These are phyloP conservation scores for Collybia sordida DNA, from an alignment of 768 basidiomycete genomes.

Conservation along the genomic window DNA sequence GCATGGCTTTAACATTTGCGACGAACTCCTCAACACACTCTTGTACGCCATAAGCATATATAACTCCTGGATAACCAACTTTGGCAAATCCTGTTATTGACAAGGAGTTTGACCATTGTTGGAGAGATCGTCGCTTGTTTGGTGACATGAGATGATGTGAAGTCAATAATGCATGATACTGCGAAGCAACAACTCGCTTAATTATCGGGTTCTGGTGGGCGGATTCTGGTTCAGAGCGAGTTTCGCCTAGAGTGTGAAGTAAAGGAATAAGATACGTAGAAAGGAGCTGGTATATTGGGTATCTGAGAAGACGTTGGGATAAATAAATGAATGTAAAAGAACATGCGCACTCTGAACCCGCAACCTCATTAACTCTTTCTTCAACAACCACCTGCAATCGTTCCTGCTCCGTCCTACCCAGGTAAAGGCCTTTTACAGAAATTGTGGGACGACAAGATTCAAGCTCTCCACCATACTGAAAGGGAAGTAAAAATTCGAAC, in stretches of 20 bases:
- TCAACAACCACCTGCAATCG: slow-evolving; percentile 43
- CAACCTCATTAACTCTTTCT: slow-evolving; percentile 34
- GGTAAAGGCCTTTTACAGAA: slow-evolving; percentile 44
- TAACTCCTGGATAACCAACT: slow-evolving; percentile 72
- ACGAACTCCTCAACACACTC: slow-evolving; percentile 63
- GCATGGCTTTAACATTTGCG: slow-evolving; percentile 67
- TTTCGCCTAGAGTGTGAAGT: slow-evolving; percentile 40
- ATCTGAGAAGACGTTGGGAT: slow-evolving; percentile 36
- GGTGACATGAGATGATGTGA: slow-evolving; percentile 74
- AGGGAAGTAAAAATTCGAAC: slow-evolving; percentile 33
- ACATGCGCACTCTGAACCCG: slow-evolving; percentile 28
- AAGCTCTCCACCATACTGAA: slow-evolving; percentile 10
- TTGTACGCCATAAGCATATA: slow-evolving; percentile 63
- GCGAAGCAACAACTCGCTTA: slow-evolving; percentile 4
- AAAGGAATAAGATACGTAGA: slow-evolving; percentile 56
- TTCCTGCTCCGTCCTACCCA: slow-evolving; percentile 48
- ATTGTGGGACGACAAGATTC: slow-evolving; percentile 19
- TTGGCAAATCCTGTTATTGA: slow-evolving; percentile 67
- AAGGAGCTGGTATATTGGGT: slow-evolving; percentile 59
- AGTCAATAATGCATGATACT: slow-evolving; percentile 63
- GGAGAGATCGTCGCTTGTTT: slow-evolving; percentile 57
- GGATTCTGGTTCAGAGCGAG: background rate
- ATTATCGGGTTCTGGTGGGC: background rate
- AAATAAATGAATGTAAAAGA: background rate
- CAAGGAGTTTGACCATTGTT: slow-evolving; percentile 56